A percentile compares a stretch with the other conserved stretches of the same genome.
These are phyloP conservation scores for Biscogniauxia mediterranea DNA, from an alignment of 2,329 filamentous ascomycete species.

Conservation along the genomic window DNA sequence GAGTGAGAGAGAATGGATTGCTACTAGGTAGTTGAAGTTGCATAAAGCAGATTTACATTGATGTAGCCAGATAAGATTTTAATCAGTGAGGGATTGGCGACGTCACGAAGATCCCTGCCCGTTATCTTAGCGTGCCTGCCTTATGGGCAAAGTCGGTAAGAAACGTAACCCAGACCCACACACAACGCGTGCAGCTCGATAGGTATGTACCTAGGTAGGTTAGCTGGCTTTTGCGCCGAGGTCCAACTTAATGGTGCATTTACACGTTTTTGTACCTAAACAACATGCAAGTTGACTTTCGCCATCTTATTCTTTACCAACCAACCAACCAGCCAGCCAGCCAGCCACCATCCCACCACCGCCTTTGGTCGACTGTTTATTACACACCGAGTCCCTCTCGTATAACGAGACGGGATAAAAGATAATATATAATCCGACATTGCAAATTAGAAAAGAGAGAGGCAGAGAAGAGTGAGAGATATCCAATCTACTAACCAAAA, in stretches of 20 bases:
- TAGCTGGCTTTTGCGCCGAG: conserved; percentile 17
- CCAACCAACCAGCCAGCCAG: background rate
- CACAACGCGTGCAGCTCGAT: background rate
- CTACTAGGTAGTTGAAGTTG: background rate
- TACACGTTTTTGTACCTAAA: background rate
- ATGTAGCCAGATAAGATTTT: background rate
- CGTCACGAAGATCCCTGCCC: conserved; percentile 12
- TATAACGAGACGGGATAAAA: background rate
- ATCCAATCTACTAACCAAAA: background rate
- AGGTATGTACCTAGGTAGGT: conserved; percentile 2
- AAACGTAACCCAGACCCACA: background rate
- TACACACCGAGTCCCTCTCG: too few relatives aligned
- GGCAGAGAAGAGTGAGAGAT: background rate
- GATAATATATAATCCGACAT: too few relatives aligned
- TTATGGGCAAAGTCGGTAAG: background rate
- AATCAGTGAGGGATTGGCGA: conserved; percentile 7
- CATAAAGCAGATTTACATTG: background rate
- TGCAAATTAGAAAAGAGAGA: too few relatives aligned
- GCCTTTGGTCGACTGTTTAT: too few relatives aligned
- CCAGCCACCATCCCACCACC: too few relatives aligned
- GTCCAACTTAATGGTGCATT: conserved; percentile 9
- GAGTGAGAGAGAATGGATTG: background rate
- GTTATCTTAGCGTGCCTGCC: background rate
- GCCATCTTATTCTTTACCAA: background rate
- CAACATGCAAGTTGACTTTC: background rate